phyloP scores from a whole-genome alignment of 495 filamentous ascomycete species.

The Clavariopsis aquatica region DNA sequence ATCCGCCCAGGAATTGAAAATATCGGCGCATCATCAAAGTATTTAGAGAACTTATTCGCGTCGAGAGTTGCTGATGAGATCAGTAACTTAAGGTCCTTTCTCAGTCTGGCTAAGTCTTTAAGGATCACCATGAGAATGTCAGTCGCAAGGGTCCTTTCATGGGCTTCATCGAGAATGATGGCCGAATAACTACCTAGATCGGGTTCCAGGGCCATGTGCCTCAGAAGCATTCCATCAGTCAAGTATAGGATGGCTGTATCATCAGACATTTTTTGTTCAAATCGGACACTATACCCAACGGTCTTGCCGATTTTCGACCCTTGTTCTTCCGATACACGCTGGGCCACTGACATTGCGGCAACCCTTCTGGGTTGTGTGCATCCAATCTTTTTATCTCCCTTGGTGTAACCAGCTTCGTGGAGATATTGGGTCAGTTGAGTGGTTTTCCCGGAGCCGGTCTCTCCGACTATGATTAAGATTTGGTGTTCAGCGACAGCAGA shows the following conservation, averaged over 20 bases:
- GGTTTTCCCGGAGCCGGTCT: conserved; percentile 48
- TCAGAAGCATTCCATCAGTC: conserved; percentile 96
- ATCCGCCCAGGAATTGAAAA: conserved; percentile 93
- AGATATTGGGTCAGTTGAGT: conserved; percentile 49
- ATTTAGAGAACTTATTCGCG: conserved; percentile 86
- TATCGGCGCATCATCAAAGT: conserved; percentile 93
- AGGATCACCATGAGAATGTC: conserved; percentile 89
- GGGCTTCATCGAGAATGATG: conserved; percentile 96
- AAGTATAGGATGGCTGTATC: conserved; percentile 96
- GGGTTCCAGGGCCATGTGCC: no score
- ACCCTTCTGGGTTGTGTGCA: conserved; percentile 93
- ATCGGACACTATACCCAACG: conserved; percentile 93
- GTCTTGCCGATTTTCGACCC: conserved; percentile 87
- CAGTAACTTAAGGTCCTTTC: conserved; percentile 86
- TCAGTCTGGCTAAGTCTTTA: conserved; percentile 84
- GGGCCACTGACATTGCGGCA: conserved; percentile 93
- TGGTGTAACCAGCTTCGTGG: conserved; percentile 47
- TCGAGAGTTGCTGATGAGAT: conserved; percentile 97
- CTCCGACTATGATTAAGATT: conserved; percentile 45
- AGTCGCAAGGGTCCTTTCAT: conserved; percentile 88
- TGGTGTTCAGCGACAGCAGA: conserved; percentile 45
- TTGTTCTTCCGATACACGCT: conserved; percentile 93
- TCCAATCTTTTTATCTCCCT: conserved; percentile 62
- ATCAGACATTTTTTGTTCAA: conserved; percentile 75
- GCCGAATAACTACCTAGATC: conserved; percentile 86